Evolutionary conservation across 2,329 filamentous ascomycete genomes (phyloP), one percentile per base, ranked within the genome.

Genomic region (Fusarium nygamai): DNA sequence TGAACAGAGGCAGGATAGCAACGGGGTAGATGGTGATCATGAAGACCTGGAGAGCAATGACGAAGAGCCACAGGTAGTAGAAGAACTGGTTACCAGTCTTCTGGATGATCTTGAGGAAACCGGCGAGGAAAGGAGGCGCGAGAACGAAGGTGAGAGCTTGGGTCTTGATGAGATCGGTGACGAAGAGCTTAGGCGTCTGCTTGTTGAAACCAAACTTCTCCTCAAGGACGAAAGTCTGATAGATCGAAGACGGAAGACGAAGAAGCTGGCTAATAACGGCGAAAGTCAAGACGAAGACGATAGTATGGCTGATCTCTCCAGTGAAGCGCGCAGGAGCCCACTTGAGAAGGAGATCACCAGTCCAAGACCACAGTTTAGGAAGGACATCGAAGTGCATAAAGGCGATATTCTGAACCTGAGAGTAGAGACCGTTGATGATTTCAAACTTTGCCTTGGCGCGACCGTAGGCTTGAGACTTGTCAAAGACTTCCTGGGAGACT

Each of bases 191-290:
- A 63, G 94, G 86, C 0, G 96, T 98, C 88, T 98, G 95, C 87
- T 99, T 99, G 85, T 99, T 99, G 90, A 99, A 99, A 57, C 96
- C 96, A 79, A 97, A 99, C 81, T 94, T 93, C 85, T 98, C 95
- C 84, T 99, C 96, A 64, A 99, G 88, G 54, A 98, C 94, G 80
- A 99, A 99, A 19, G 94, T 96, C 85, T 95, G 92, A 87, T 98
- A 99, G 83, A 98, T 91, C 63, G 91, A 93, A 69, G 92, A 89
- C 7, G 96, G 96, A 61, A 98, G 86, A 65, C 92, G 93, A 73
- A 98, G 85, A 63, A 93, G 75, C 79, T 96, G 94, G 77, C 95
- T 93, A 78, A 97, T 89, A 79, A 97, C 83, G 78, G 94, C 92
- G 83, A 98, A 97, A 65, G 90, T 87, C 80, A 98, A 92, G 83